Evolutionary conservation across 805 yeast species (phyloP).

Genomic region (Suhomyces pyralidae): DNA sequence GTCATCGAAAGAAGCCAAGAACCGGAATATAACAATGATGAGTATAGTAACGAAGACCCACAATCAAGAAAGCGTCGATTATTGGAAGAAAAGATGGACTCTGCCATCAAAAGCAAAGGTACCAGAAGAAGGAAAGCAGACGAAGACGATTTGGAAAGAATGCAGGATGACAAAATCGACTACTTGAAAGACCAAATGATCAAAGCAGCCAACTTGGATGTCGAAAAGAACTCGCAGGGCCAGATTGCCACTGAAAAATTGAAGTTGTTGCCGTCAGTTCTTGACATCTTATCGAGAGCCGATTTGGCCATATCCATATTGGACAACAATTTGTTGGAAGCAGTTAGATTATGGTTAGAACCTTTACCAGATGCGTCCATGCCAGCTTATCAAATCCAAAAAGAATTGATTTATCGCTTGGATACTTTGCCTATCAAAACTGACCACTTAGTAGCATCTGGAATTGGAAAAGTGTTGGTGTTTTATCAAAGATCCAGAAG

Average conservation of each 20-base stretch:
- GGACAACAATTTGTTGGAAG: slow-evolving; percentile 90
- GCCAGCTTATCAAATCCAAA: slow-evolving; percentile 97
- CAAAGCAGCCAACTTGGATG: slow-evolving; percentile 75
- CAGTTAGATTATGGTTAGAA: slow-evolving; percentile 94
- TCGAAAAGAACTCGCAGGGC: slow-evolving; percentile 56
- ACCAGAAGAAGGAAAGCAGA: slow-evolving; percentile 65
- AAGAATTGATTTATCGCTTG: slow-evolving; percentile 73
- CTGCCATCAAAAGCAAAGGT: slow-evolving; percentile 64
- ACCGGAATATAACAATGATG: slow-evolving; percentile 7
- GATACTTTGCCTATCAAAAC: slow-evolving; percentile 87
- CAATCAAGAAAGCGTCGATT: slow-evolving; percentile 57
- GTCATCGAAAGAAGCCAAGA: slow-evolving; percentile 2
- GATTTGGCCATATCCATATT: slow-evolving; percentile 87
- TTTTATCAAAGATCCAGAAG: slow-evolving; percentile 88
- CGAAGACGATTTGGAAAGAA: slow-evolving; percentile 91
- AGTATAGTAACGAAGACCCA: slow-evolving; percentile 34
- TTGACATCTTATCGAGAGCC: slow-evolving; percentile 70
- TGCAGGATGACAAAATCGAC: slow-evolving; percentile 89
- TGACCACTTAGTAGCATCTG: slow-evolving; percentile 90
- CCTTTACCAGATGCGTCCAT: slow-evolving; percentile 97
- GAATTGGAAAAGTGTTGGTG: slow-evolving; percentile 89
- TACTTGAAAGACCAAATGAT: slow-evolving; percentile 86
- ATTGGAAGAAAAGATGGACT: slow-evolving; percentile 78
- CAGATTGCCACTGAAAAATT: slow-evolving; percentile 75
- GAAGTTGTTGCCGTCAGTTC: slow-evolving; percentile 75